Evolutionary conservation across 1,139 yeast genomes (phyloP).

Genomic region (Blastobotrys arbuscula): DNA sequence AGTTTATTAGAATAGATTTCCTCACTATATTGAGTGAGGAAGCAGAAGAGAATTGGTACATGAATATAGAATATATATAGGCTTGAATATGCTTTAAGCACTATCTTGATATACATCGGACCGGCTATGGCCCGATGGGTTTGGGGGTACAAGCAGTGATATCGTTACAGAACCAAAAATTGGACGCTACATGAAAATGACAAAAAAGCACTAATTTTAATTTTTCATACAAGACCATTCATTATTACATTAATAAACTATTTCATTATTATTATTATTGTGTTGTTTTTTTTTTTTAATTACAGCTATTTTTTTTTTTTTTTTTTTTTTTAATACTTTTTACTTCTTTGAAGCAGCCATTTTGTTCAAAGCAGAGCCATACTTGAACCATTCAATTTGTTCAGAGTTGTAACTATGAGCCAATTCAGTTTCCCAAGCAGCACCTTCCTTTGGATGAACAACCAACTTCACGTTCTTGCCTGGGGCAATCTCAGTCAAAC

Average conservation of each 20-base stretch:
- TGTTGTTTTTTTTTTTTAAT: background rate
- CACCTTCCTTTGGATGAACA: constrained; percentile 85
- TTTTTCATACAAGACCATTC: background rate
- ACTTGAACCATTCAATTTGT: constrained; percentile 99
- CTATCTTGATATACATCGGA: too few relatives aligned
- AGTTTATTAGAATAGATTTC: too few relatives aligned
- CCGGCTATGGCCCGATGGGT: too few relatives aligned
- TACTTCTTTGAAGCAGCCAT: constrained; percentile 54
- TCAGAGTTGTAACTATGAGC: constrained; percentile 93
- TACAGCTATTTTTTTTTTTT: background rate
- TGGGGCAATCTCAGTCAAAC: constrained; percentile 83
- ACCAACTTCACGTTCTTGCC: constrained; percentile 84
- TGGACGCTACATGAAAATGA: too few relatives aligned
- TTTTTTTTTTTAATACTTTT: background rate
- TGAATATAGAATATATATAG: too few relatives aligned
- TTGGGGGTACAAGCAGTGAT: too few relatives aligned
- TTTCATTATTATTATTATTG: background rate
- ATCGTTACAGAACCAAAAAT: too few relatives aligned
- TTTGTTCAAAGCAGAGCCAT: constrained; percentile 98
- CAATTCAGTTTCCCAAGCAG: constrained; percentile 79
- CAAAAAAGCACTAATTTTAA: too few relatives aligned
- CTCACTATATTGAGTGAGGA: too few relatives aligned
- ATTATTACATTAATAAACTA: background rate
- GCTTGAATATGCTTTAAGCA: too few relatives aligned
- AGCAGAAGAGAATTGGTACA: too few relatives aligned